Base-by-base conservation (phyloP, 2,329 filamentous ascomycete species). In the Monosporascus sp. region DNA sequence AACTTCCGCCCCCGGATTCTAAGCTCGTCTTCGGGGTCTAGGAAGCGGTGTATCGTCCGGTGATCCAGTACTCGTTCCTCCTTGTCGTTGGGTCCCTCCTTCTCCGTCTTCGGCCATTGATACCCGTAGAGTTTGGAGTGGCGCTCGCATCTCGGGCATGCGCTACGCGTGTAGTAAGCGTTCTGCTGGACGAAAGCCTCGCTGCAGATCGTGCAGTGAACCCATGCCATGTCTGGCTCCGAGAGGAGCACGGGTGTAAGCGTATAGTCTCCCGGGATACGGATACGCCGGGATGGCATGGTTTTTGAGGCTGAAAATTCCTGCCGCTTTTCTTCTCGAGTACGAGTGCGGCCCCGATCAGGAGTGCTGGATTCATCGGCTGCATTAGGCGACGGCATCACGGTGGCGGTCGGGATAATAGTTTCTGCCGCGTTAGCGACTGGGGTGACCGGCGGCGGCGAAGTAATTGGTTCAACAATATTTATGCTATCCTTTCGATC, bases 111-210 rank as follows among this genome's bases (percentile, higher is more conserved):
- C 6, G 94, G 94, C 94, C 94, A 99, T 53, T 88, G 79, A 66
- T 89, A 97, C 0, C 95, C 95, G 68, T 97, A 99, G 1, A 99
- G 75, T 74, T 96, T 97, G 17, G 89, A 95, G 67, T 99, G 94
- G 0, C 94, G 84, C 73, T 99, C 94, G 70, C 94, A 99, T 7
- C 94, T 84, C 4, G 91, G 92, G 68, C 94, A 99, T 17, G 90
- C 87, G 48, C 88, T 85, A 50, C 87, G 84, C 1, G 92, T 97
- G 59, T 86, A 87, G 68, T 96, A 97, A 0, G 90, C 91, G 58
- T 97, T 88, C 41, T 84, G 80, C 69, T 97, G 93, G 6, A 97
- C 87, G 67, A 97, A 99, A 55, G 86, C 84, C 1, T 80, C 80
- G 49, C 83, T 81, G 72, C 94, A 99, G 26, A 88, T 91, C 50